Base-by-base conservation (phyloP, 177 flowering plant genomes). In the Vitis hybrid region DNA sequence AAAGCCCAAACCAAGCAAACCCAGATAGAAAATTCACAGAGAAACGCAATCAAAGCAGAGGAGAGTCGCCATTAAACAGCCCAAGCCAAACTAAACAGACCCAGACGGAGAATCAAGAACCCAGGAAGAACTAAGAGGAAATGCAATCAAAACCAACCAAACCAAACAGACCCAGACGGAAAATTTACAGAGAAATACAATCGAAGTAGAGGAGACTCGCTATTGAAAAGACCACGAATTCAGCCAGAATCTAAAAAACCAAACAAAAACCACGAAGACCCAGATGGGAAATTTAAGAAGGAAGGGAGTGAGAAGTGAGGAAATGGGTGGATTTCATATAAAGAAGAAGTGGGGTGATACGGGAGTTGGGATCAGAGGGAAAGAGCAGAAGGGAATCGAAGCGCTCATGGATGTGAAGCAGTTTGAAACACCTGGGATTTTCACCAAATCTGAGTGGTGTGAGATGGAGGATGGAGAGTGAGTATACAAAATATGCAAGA, bases 381-480 rank as follows among this genome's bases (percentile, higher is more conserved):
- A 57, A 0, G 48, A 50, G 8, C 7, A 14, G 26, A 51, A 40
- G 51, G 18, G 21, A 18, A 60, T 69, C n/a, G 49, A 59, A 65
- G 62, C 60, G 21, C n/a, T 23, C 59, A 60, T 13, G 52, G 17
- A 57, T 17, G 10, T 60, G 12, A 52, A 56, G 55, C 45, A 14
- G 14, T 17, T 19, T 14, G 51, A 60, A 48, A 66, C 60, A 21
- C 59, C 65, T n/a, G 40, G 65, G 11, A 18, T 13, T 34, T 9
- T 23, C 45, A 6, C 45, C 57, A 49, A 72, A 66, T 72, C 75
- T 60, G 70, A 72, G 54, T 52, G 40, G 40, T 9, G 61, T 8
- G 52, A 61, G 40, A 66, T 52, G 70, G 66, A 65, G 34, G 32
- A 48, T 65, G 32, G 30, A 26, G 30, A 56, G 56, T 23, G 10